Evolutionary conservation across 2,329 filamentous ascomycete genomes (phyloP).

Genomic region (Endoconidiophora polonica): DNA sequence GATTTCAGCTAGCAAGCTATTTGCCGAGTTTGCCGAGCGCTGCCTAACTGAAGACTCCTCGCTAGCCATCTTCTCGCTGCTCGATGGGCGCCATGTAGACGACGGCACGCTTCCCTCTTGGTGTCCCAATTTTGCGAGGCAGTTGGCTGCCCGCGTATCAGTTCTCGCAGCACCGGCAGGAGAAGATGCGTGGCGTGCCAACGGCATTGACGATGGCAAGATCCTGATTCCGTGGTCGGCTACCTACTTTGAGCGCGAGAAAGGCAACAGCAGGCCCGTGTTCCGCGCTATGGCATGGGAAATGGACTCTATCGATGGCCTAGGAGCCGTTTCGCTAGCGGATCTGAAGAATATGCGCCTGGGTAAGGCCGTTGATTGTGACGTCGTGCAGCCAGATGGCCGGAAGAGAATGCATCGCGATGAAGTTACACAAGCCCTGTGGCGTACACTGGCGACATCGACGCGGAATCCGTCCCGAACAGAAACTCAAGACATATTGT

Average conservation of each 20-base stretch:
- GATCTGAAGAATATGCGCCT: conserved; percentile 4
- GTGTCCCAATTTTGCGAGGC: conserved; percentile 11
- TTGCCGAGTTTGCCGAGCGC: conserved; percentile 7
- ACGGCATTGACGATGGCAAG: conserved; percentile 8
- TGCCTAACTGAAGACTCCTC: conserved; percentile 9
- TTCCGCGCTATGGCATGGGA: conserved; percentile 12
- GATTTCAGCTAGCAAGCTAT: conserved; percentile 6
- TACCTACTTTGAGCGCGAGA: conserved; percentile 11
- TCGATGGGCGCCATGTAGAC: conserved; percentile 8
- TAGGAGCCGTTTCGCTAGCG: conserved; percentile 9
- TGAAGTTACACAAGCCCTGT: conserved; percentile 7
- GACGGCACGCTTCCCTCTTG: conserved; percentile 9
- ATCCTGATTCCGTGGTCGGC: conserved; percentile 10
- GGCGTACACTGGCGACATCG: conserved; percentile 7
- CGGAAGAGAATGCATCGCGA: neutral
- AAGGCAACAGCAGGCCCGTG: neutral
- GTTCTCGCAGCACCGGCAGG: neutral
- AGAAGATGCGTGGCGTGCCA: conserved; percentile 5
- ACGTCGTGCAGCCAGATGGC: conserved; percentile 2
- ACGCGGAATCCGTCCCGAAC: conserved; percentile 1
- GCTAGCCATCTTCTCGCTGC: conserved; percentile 6
- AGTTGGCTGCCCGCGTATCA: neutral
- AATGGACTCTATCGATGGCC: conserved; percentile 8
- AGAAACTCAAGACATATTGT: conserved; percentile 10
- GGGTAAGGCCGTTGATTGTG: conserved; percentile 2